phyloP scores from a whole-genome alignment of 1,284 basidiomycete genomes.

The Vanrija pseudolonga region DNA sequence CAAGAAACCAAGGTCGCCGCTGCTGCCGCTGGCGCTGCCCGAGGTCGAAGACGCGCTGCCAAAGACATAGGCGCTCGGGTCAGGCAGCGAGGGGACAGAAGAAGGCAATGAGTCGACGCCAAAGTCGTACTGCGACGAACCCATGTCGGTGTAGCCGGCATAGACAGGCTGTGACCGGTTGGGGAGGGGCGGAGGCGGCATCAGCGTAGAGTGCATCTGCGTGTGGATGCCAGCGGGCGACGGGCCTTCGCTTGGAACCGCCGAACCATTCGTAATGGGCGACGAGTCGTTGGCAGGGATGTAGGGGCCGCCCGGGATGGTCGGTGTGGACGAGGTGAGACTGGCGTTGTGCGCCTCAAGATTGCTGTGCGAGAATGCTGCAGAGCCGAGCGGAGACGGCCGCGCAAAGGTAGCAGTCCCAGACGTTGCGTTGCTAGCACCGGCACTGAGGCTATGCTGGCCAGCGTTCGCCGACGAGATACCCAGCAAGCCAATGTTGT shows the following conservation, averaged over 20 bases:
- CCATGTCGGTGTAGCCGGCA: too few relatives aligned
- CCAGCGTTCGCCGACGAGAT: conserved; percentile 9
- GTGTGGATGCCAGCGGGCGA: conserved; percentile 6
- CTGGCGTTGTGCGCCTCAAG: not conserved
- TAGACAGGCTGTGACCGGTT: not conserved
- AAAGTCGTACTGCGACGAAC: too few relatives aligned
- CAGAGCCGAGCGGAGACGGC: conserved; percentile 10
- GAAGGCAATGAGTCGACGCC: not conserved
- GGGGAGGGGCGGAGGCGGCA: conserved; percentile 13
- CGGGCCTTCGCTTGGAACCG: conserved; percentile 8
- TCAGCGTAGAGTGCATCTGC: conserved; percentile 7
- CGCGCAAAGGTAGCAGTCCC: not conserved
- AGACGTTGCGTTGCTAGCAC: too few relatives aligned
- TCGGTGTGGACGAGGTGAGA: not conserved
- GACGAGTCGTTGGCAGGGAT: conserved; percentile 7
- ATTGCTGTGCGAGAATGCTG: not conserved
- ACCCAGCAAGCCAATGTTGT: conserved; percentile 28
- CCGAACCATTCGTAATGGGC: not conserved
- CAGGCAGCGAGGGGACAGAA: conserved; percentile 11
- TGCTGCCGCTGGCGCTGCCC: not conserved
- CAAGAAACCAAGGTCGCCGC: not conserved
- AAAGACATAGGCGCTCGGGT: conserved; percentile 2
- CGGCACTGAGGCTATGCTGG: not conserved
- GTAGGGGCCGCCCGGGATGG: conserved; percentile 14
- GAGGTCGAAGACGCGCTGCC: not conserved